Evolutionary conservation across 129 eudicot genomes (phyloP).

Genomic region (Centaurea solstitialis): DNA sequence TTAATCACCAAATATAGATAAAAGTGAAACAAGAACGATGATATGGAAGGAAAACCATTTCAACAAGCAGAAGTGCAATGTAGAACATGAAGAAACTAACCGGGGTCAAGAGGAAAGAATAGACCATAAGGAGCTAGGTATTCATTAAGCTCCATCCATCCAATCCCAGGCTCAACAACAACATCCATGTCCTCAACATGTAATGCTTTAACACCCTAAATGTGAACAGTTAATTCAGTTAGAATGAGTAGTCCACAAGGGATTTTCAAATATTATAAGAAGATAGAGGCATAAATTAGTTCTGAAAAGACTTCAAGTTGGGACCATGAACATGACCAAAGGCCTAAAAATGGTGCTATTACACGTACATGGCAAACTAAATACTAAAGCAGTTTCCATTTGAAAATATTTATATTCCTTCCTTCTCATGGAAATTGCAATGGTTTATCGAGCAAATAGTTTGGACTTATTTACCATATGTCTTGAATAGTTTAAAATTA

Average conservation of each 20-base stretch:
- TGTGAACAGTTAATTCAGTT: not conserved
- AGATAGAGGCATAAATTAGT: not conserved
- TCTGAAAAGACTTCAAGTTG: not conserved
- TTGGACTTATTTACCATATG: not conserved
- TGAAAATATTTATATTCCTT: not conserved
- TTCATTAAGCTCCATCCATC: constrained; percentile 99
- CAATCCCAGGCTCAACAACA: constrained; percentile 98
- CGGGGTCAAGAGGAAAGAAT: constrained; percentile 98
- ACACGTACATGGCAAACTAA: not conserved
- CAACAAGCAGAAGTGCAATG: not conserved
- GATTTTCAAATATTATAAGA: not conserved
- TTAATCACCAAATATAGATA: not conserved
- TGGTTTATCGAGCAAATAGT: not conserved
- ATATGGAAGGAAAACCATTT: not conserved
- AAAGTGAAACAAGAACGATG: not conserved
- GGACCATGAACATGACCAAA: not conserved
- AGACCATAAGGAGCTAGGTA: constrained; percentile 92
- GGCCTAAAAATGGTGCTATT: not conserved
- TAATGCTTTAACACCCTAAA: constrained; percentile 74
- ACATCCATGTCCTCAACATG: constrained; percentile 98
- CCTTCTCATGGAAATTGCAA: not conserved
- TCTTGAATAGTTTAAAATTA: not conserved
- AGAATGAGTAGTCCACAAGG: constrained; percentile 8
- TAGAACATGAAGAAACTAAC: constrained; percentile 41
- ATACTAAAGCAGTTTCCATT: not conserved